These are phyloP conservation scores for Mercurialis annua DNA, from an alignment of 345 rosid species.

Conservation along the genomic window DNA sequence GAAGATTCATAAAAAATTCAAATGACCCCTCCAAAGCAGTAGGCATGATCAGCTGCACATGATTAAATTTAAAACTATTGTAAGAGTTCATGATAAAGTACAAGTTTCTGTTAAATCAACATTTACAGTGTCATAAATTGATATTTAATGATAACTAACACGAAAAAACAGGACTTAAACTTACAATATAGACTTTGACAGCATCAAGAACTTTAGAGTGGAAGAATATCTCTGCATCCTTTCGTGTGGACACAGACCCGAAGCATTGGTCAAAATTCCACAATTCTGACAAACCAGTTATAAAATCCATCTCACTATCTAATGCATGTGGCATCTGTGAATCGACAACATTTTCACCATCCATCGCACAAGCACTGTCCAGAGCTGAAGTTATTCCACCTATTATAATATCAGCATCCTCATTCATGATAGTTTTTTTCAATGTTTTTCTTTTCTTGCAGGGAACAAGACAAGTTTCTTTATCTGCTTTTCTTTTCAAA, in stretches of 20 bases:
- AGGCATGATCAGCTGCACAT: constrained; percentile 62
- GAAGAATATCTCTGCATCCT: constrained; percentile 61
- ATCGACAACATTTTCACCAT: constrained; percentile 28
- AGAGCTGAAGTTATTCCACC: constrained; percentile 48
- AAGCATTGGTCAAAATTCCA: constrained; percentile 55
- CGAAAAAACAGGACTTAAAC: constrained; percentile 16
- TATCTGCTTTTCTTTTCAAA: constrained; percentile 51
- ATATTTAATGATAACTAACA: background rate
- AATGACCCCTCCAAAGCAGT: constrained; percentile 74
- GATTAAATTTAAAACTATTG: constrained; percentile 13
- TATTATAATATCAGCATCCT: constrained; percentile 54
- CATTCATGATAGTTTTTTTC: constrained; percentile 34
- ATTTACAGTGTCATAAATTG: background rate
- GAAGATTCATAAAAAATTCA: constrained; percentile 67
- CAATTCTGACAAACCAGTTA: constrained; percentile 48
- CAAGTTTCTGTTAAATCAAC: background rate
- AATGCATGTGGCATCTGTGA: constrained; percentile 30
- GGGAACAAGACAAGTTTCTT: constrained; percentile 21
- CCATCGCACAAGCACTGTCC: constrained; percentile 32
- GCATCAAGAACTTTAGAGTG: constrained; percentile 72
- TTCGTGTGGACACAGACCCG: constrained; percentile 28
- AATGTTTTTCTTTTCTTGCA: constrained; percentile 41
- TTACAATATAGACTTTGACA: constrained; percentile 67
- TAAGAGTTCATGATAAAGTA: constrained; percentile 5
- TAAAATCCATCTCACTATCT: constrained; percentile 44